phyloP scores from a whole-genome alignment of 176 grass and related monocot species.

The Carex parvula region DNA sequence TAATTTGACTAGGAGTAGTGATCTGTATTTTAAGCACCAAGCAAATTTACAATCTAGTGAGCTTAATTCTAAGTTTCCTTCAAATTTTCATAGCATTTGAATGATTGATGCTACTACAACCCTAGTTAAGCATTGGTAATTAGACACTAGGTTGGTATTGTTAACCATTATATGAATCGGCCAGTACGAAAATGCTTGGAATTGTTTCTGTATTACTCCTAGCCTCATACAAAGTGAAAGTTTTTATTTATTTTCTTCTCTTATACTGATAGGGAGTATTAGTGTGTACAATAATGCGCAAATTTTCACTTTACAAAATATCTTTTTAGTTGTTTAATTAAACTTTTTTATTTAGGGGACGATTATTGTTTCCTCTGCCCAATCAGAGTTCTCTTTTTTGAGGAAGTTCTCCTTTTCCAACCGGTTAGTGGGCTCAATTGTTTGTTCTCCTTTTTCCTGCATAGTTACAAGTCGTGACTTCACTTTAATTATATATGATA shows the following conservation, averaged over 20 bases:
- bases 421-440: constrained; percentile 31
- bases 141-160: background rate
- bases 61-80: constrained; percentile 5
- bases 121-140: background rate
- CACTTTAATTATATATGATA: background rate
- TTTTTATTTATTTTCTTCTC: background rate
- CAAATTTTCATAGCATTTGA: background rate
- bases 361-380: constrained; percentile 47
- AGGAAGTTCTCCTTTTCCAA: constrained; percentile 42
- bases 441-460: background rate
- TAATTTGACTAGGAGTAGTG: background rate
- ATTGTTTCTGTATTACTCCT: background rate
- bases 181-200: background rate
- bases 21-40: background rate
- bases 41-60: background rate
- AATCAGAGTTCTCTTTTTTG: constrained; percentile 41
- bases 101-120: background rate
- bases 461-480: background rate
- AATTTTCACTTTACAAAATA: background rate
- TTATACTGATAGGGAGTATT: background rate
- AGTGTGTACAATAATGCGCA: background rate
- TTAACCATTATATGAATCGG: background rate
- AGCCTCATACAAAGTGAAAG: background rate
- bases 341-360: constrained; percentile 32
- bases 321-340: background rate